Percentiles rank a stretch among this genome's conserved stretches.
These are phyloP conservation scores for Candida wancherniae DNA, from an alignment of 805 yeast species.

Conservation along the genomic window DNA sequence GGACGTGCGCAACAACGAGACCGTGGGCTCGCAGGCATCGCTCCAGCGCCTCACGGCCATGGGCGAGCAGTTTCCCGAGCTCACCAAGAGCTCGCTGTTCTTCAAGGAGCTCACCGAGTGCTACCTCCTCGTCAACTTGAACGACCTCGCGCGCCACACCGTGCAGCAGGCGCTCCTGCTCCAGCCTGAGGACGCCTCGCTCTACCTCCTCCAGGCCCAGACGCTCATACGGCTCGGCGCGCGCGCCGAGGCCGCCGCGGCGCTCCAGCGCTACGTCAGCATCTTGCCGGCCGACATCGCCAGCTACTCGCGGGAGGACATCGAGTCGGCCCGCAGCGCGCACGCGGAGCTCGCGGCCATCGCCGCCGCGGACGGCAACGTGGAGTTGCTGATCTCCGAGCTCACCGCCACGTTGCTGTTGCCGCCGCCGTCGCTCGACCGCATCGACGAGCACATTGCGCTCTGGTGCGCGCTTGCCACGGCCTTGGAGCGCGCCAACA, in stretches of 20 bases:
- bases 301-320: slow-evolving; percentile 27
- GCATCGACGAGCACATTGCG: slow-evolving; percentile 44
- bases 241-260: slow-evolving; percentile 43
- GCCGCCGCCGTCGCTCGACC: slow-evolving; percentile 44
- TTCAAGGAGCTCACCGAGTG: slow-evolving; percentile 52
- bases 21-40: slow-evolving; percentile 37
- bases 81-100: slow-evolving; percentile 35
- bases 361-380: slow-evolving; percentile 47
- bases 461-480: slow-evolving; percentile 52
- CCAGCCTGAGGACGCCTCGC: slow-evolving; percentile 38
- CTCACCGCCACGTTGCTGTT: slow-evolving; percentile 46
- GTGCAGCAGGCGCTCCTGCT: slow-evolving; percentile 40
- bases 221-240: slow-evolving; percentile 41
- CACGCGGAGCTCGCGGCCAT: slow-evolving; percentile 55
- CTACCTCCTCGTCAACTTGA: slow-evolving; percentile 42
- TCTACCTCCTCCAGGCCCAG: slow-evolving; percentile 49
- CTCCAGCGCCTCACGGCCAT: slow-evolving; percentile 38
- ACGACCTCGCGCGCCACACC: slow-evolving; percentile 49
- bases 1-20: slow-evolving; percentile 34
- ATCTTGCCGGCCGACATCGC: slow-evolving; percentile 32
- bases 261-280: slow-evolving; percentile 42
- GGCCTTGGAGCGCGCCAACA: slow-evolving; percentile 48
- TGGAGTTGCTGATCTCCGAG: slow-evolving; percentile 47
- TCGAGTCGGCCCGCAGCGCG: slow-evolving; percentile 47
- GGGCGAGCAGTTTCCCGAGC: slow-evolving; percentile 32